A percentile compares a stretch with the other conserved stretches of the same genome.
phyloP scores from a whole-genome alignment of 2,329 filamentous ascomycete genomes.

The Fusarium tuaranense region DNA sequence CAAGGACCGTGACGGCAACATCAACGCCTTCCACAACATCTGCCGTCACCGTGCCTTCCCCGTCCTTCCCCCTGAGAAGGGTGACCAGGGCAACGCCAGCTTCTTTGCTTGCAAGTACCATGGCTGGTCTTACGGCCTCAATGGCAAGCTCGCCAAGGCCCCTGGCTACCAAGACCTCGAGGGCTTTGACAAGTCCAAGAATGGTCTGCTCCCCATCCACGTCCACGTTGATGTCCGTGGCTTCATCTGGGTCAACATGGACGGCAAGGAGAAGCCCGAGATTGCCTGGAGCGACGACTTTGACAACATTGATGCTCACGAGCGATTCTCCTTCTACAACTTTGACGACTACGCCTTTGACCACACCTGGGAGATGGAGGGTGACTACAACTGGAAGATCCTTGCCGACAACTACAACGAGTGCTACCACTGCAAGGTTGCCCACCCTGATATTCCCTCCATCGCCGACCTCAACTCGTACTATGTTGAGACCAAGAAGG shows the following conservation, averaged over 20 bases:
- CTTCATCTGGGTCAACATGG: constrained; percentile 71
- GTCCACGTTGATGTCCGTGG: constrained; percentile 64
- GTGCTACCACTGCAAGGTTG: constrained; percentile 72
- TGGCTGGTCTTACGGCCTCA: constrained; percentile 71
- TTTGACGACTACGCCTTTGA: constrained; percentile 68
- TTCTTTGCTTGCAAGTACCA: constrained; percentile 72
- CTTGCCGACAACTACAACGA: constrained; percentile 75
- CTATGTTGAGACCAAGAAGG: constrained; percentile 60
- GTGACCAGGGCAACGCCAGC: constrained; percentile 61
- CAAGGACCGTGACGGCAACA: constrained; percentile 60
- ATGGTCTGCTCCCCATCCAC: constrained; percentile 67
- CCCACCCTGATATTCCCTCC: constrained; percentile 67
- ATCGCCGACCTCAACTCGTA: constrained; percentile 70
- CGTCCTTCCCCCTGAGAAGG: constrained; percentile 56
- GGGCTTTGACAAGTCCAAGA: constrained; percentile 67
- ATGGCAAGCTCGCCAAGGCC: constrained; percentile 69
- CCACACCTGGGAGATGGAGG: constrained; percentile 68
- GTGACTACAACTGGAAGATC: constrained; percentile 71
- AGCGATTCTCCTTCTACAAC: constrained; percentile 58
- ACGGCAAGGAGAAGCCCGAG: constrained; percentile 58
- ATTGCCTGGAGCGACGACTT: constrained; percentile 66
- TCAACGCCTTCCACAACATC: constrained; percentile 72
- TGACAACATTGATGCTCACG: constrained; percentile 58
- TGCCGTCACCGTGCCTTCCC: constrained; percentile 72
- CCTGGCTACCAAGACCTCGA: constrained; percentile 67